Conservation (phyloP, 2,329 filamentous ascomycete genomes). For the Celoporthe dispersa region DNA sequence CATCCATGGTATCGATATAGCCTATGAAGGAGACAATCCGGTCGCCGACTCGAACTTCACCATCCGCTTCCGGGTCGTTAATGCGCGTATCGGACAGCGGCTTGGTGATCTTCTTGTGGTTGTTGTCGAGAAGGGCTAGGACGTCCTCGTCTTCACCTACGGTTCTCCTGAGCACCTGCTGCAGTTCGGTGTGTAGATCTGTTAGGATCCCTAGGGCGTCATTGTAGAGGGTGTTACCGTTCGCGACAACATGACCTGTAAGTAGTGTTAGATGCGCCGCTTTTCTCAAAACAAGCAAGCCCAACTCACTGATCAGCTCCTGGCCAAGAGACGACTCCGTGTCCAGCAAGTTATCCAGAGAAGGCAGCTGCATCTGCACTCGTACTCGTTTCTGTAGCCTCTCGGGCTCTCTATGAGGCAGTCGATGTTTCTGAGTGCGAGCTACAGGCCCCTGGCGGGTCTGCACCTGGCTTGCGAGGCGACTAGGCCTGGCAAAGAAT, state of each 20-base stretch:
- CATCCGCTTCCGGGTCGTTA: neutral
- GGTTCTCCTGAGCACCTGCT: neutral
- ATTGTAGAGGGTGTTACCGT: constrained; percentile 20
- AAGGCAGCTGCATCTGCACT: neutral
- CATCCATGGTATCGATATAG: constrained; percentile 28
- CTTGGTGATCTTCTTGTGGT: constrained; percentile 19
- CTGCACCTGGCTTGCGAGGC: neutral
- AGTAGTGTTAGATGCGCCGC: neutral
- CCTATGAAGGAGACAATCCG: constrained; percentile 27
- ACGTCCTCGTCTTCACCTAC: constrained; percentile 12
- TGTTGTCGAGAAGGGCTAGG: constrained; percentile 14
- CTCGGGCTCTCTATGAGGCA: neutral
- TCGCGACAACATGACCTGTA: constrained; percentile 15
- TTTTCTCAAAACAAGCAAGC: neutral
- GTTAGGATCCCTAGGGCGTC: constrained; percentile 5
- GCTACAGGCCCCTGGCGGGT: neutral
- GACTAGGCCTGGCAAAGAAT: constrained; percentile 25
- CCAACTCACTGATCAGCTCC: constrained; percentile 15
- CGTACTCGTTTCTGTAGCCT: neutral
- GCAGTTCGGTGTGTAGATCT: constrained; percentile 12
- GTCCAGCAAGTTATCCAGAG: neutral
- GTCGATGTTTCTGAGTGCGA: constrained; percentile 11
- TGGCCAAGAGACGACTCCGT: constrained; percentile 8
- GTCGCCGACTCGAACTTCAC: constrained; percentile 13
- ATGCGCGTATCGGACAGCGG: constrained; percentile 14